Evolutionary conservation across 23 red algal genomes (phyloP), one percentile per base, ranked within the genome.

Genomic region (Agarophyton chilense): DNA sequence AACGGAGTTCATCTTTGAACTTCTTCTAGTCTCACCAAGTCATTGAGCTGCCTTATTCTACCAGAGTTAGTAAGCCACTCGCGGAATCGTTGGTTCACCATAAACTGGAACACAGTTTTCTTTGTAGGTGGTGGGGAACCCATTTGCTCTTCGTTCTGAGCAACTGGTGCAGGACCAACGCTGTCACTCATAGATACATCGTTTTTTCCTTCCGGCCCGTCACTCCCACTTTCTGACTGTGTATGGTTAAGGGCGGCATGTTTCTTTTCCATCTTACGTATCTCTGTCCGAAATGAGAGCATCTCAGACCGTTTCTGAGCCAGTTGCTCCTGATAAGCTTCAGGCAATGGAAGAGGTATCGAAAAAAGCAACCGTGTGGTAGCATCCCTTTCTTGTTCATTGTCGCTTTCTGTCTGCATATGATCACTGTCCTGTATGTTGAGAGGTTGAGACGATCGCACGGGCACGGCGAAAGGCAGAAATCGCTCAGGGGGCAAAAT

Each of bases 11-110:
- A 74, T 74, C 68, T 74, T 74, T 74, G 68, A 43, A 74, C 70
- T 68, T 90, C 63, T 65, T 79, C 61, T 13, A 82, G 44, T 33
- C 88, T 55, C 25, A 98, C 91, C 52, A 98, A 79, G 31, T 98
- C 95, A 46, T 78, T 84, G 40, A 98, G 55, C 74, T 98, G 95
- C 57, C 91, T 76, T 55, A 98, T 94, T 78, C 89, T 98, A 56
- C 90, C 90, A 7, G 84, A 92, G 22, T 79, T 57, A 51, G 88
- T 94, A 4, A 98, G 86, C 95, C 95, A 98, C 63, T 94, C 90
- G 19, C 91, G 90, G 82, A 98, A 98, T 25, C 92, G 70, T 50
- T 89, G 78, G n/a, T 98, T 64, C 8, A 98, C 83, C n/a, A 94
- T 76, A 36, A 84, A 88, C 36, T 95, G 93, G 19, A 95, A 49